Evolutionary conservation across 2,329 filamentous ascomycete species (phyloP).

Genomic region (Nemania sp.): DNA sequence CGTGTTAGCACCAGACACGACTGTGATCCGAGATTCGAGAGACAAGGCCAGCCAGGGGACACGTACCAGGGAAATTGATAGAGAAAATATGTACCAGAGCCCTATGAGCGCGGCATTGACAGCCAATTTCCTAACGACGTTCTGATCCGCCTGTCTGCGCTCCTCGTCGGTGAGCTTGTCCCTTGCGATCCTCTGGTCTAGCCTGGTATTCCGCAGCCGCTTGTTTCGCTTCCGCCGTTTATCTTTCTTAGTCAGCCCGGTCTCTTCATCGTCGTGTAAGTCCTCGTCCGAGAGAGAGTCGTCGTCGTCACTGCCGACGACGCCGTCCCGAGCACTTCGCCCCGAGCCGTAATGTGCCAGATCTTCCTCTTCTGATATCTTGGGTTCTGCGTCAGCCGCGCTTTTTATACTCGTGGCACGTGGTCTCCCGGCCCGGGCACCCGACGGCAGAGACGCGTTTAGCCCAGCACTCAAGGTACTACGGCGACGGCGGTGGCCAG

Average conservation of each 20-base stretch:
- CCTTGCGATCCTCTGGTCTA: slow-evolving; percentile 71
- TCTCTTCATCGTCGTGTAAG: slow-evolving; percentile 85
- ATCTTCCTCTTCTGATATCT: slow-evolving; percentile 55
- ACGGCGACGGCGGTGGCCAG: slow-evolving; percentile 59
- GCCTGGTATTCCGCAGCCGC: slow-evolving; percentile 67
- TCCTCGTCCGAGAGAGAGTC: slow-evolving; percentile 72
- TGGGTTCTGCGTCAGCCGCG: slow-evolving; percentile 47
- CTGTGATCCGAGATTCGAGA: background rate
- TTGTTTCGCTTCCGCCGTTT: slow-evolving; percentile 68
- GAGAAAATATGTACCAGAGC: slow-evolving; percentile 88
- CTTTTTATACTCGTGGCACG: slow-evolving; percentile 37
- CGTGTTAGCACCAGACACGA: background rate
- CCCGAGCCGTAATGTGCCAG: slow-evolving; percentile 32
- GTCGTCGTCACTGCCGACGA: slow-evolving; percentile 49
- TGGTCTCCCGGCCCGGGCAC: slow-evolving; percentile 32
- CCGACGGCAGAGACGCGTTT: slow-evolving; percentile 32
- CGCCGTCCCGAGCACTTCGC: slow-evolving; percentile 42
- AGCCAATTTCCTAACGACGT: slow-evolving; percentile 68
- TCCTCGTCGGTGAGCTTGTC: slow-evolving; percentile 71
- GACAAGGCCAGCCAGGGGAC: background rate
- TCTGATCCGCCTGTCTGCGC: slow-evolving; percentile 75
- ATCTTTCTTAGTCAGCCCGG: slow-evolving; percentile 77
- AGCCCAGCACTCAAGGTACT: slow-evolving; percentile 57
- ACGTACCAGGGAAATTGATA: slow-evolving; percentile 87
- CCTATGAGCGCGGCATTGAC: slow-evolving; percentile 82